Percentiles rank a stretch among this genome's conserved stretches.
phyloP scores from a whole-genome alignment of 257 asterid species.

The Marsdenia floribunda region DNA sequence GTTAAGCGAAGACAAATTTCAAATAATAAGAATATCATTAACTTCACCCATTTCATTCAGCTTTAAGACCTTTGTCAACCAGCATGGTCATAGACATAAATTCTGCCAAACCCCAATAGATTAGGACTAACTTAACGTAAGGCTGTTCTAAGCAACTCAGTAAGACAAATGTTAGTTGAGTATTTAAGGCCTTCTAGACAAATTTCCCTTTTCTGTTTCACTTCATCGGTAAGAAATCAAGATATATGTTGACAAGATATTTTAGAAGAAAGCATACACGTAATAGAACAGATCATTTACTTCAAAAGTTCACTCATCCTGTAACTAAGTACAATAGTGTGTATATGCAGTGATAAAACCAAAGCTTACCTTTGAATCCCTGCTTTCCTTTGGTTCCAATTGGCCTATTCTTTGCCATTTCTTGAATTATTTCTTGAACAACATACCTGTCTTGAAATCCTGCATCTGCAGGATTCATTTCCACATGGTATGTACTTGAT shows the following conservation, averaged over 20 bases:
- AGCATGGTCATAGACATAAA: not conserved
- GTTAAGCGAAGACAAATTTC: not conserved
- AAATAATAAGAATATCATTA: not conserved
- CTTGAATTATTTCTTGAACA: constrained; percentile 95
- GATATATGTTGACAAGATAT: not conserved
- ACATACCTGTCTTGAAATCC: constrained; percentile 94
- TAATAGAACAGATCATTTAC: not conserved
- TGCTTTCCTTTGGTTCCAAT: constrained; percentile 86
- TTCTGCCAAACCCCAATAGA: not conserved
- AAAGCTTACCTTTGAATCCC: constrained; percentile 77
- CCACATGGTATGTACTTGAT: constrained; percentile 83
- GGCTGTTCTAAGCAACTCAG: not conserved
- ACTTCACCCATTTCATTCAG: not conserved
- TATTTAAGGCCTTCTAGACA: not conserved
- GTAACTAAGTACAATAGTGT: not conserved
- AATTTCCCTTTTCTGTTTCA: not conserved
- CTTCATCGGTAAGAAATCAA: not conserved
- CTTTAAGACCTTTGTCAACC: not conserved
- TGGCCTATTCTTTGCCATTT: constrained; percentile 95
- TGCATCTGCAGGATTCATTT: constrained; percentile 90
- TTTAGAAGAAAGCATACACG: not conserved
- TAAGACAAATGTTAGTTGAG: not conserved
- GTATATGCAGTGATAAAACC: not conserved
- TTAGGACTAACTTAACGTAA: not conserved
- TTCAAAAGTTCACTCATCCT: not conserved